Evolutionary conservation across 140 eudicot species (phyloP).

Genomic region (Anethum foeniculum): DNA sequence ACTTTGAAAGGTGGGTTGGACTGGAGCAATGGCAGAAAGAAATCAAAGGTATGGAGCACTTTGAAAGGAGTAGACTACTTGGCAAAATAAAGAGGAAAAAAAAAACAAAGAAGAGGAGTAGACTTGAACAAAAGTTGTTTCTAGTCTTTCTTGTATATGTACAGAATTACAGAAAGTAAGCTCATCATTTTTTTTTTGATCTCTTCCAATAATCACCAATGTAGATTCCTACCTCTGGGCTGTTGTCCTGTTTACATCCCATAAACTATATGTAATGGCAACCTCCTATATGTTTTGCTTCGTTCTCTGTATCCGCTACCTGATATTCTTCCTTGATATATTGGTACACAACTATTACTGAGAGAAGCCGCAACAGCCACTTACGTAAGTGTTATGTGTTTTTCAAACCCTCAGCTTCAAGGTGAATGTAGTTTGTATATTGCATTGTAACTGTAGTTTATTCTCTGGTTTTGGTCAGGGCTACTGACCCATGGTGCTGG

Average conservation of each 20-base stretch:
- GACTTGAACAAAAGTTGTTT: neutral
- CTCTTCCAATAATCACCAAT: neutral
- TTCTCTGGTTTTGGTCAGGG: neutral
- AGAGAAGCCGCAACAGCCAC: neutral
- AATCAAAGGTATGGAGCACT: conserved; percentile 1
- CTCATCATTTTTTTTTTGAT: conserved; percentile 10
- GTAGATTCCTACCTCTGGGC: conserved; percentile 34
- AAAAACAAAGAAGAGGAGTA: neutral
- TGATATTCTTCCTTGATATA: neutral
- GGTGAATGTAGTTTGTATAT: neutral
- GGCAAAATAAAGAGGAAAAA: neutral
- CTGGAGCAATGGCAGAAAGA: neutral
- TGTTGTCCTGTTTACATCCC: conserved; percentile 24
- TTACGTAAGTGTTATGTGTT: neutral
- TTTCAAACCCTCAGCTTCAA: neutral
- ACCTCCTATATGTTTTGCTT: neutral
- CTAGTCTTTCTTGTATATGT: conserved; percentile 6
- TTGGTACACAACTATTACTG: neutral
- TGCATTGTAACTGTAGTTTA: neutral
- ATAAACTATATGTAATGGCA: neutral
- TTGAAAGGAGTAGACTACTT: neutral
- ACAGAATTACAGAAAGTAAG: conserved; percentile 17
- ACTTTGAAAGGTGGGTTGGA: too few relatives aligned
- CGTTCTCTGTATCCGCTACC: neutral
- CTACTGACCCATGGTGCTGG: conserved; percentile 20